Evolutionary conservation across 129 eudicot species (phyloP), one percentile per base, ranked within the genome.

Genomic region (Flaveria linearis): DNA sequence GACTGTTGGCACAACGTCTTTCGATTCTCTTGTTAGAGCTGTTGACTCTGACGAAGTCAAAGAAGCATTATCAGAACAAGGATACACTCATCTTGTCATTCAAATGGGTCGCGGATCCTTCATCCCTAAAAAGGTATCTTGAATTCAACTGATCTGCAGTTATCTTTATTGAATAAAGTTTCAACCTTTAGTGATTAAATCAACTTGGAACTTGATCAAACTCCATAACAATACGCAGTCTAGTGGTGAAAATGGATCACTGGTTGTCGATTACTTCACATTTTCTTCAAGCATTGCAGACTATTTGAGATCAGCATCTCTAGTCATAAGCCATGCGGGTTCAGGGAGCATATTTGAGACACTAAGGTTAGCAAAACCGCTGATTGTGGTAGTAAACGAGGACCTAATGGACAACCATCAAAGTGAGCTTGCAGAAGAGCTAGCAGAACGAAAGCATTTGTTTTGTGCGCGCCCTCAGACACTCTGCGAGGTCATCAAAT

Each of bases 341-440:
- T 93, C 98, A 61, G 98, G 98, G 58, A 93, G 98, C 86, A 91
- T 93, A 80, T 93, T 93, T 84, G 98, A 93, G 91, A 84, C 96
- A 30, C 30, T 93, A 64, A 84, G 79, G 70, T 80, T 88, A 73
- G 73, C 77, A 4, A 93, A 93, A 73, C 98, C 98, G 0, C 82
- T 93, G 72, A 85, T 93, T 42, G 98, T 93, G 62, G 97, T 88
- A 22, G 98, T 91, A 7, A 91, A 93, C 55, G 98, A 93, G 84
- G 98, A 93, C 72, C 81, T 93, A 69, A 93, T 90, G 98, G 98
- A 91, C 81, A 93, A 93, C 77, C 98, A 93, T 84, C 98, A 93
- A 85, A 87, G 87, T 43, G 98, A 93, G 82, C 84, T 93, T 61
- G 97, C 98, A 13, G 97, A 93, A 84, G 98, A 91, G 87, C 68